phyloP scores from a whole-genome alignment of 805 yeast species.

The Pichia paraexigua region DNA sequence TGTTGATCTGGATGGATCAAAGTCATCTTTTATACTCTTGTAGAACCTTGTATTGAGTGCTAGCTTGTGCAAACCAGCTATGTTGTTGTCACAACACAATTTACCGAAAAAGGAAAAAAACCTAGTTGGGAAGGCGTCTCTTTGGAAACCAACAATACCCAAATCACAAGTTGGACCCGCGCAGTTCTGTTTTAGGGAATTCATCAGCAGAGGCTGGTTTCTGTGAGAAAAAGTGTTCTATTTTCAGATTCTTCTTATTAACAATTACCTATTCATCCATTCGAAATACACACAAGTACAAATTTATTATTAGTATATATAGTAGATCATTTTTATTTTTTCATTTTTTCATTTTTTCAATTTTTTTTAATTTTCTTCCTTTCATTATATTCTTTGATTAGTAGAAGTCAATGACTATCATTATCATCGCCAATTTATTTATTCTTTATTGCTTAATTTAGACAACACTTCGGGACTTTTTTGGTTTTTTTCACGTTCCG shows the following conservation, averaged over 20 bases:
- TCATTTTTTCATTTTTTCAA: too few species aligned
- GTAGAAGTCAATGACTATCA: too few species aligned
- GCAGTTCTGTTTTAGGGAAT: not conserved
- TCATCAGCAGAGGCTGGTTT: not conserved
- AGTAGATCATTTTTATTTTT: not conserved
- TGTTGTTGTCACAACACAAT: not conserved
- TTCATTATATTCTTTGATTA: too few species aligned
- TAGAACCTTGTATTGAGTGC: not conserved
- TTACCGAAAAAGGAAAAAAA: not conserved
- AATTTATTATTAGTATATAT: too few species aligned
- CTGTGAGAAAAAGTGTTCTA: not conserved
- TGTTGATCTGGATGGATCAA: conserved; percentile 1
- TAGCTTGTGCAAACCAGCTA: not conserved
- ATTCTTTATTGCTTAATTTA: conserved; percentile 7
- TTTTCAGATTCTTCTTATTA: not conserved
- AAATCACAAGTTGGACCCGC: not conserved
- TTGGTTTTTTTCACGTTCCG: conserved; percentile 27
- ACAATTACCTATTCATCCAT: not conserved
- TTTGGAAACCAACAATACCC: not conserved
- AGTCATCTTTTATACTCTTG: not conserved
- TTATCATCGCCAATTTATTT: too few species aligned
- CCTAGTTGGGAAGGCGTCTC: not conserved
- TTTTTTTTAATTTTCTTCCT: too few species aligned
- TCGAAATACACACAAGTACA: not conserved
- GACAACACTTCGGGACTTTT: conserved; percentile 18